Base-by-base conservation (phyloP, 2,329 filamentous ascomycete species). In the Cadophora luteo-olivacea region DNA sequence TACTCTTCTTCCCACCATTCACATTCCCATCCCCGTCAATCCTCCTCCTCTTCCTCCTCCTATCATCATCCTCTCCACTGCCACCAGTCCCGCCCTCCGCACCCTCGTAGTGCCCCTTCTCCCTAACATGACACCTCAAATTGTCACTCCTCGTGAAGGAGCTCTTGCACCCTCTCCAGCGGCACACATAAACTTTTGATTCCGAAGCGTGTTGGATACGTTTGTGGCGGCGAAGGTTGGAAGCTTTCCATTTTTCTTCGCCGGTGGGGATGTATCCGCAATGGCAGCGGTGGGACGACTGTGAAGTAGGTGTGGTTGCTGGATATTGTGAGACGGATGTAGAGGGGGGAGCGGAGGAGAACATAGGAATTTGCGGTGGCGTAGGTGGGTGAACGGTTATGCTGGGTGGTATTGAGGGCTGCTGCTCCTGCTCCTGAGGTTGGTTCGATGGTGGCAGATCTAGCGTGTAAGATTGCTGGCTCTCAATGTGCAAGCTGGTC, bases 141-240 rank as follows among this genome's bases (percentile, higher is more conserved):
- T 76, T 76, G 68, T 75, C 74, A 8, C 63, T 72, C 66, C 75
- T 70, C 6, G 68, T 73, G 51, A 76, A 76, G 1, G 58, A 65
- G 24, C 62, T 72, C 54, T 49, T 66, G 49, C 75, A 77, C 1
- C 72, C 72, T 1, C 36, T 33, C 41, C 68, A 72, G 1, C 32
- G 33, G 63, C 75, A 77, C 1, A 29, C 22, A 51, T 72, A 68
- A 1, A 65, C 33, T 48, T 72, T 71, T 14, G 49, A 32, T 19
- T 70, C 62, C 7, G 38, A 19, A 3, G 66, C 52, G 55, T 77
- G 75, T 32, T 73, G 74, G 3, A 70, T 75, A 16, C 69, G 68
- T 29, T 72, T 72, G 48, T 76, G 75, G 4, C 75, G 66, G 6
- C 68, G 69, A 3, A 77, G 62, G 25, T 77, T 77, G 1, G 73